These are phyloP conservation scores for Pseudomonodictys pantanalensis DNA, from an alignment of 495 filamentous ascomycete genomes.

Conservation along the genomic window DNA sequence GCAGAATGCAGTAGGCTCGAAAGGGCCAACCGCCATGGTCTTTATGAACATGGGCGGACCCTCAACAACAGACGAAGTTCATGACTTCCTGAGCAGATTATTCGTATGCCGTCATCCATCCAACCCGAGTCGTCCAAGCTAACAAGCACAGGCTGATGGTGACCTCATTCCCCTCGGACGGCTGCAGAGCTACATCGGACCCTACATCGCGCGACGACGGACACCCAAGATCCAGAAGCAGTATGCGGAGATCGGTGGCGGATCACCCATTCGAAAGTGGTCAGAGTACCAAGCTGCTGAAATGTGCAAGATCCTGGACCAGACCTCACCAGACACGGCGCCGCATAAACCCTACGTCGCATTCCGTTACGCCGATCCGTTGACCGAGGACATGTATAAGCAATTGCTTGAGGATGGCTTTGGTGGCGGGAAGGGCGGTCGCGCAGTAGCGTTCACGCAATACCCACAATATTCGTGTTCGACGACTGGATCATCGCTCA, in stretches of 20 bases:
- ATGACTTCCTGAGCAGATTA: slow-evolving; percentile 84
- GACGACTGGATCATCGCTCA: slow-evolving; percentile 92
- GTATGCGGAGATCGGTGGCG: slow-evolving; percentile 92
- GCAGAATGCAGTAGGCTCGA: slow-evolving; percentile 60
- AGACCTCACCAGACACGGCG: slow-evolving; percentile 83
- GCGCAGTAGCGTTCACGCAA: slow-evolving; percentile 96
- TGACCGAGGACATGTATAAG: slow-evolving; percentile 91
- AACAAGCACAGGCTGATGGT: slow-evolving; percentile 65
- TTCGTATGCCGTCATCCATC: slow-evolving; percentile 61
- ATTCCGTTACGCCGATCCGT: slow-evolving; percentile 91
- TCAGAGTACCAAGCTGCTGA: slow-evolving; percentile 87
- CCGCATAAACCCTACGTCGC: slow-evolving; percentile 98
- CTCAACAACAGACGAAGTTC: slow-evolving; percentile 81
- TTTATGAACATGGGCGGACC: slow-evolving; percentile 99
- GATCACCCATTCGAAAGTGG: slow-evolving; percentile 97
- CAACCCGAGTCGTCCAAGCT: slow-evolving; percentile 19
- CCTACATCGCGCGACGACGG: slow-evolving; percentile 76
- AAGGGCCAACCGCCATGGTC: slow-evolving; percentile 88
- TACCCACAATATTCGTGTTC: slow-evolving; percentile 99
- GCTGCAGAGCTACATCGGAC: slow-evolving; percentile 85
- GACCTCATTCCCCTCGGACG: slow-evolving; percentile 96
- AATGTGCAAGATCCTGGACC: slow-evolving; percentile 95
- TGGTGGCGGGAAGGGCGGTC: slow-evolving; percentile 76
- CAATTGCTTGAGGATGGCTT: slow-evolving; percentile 83
- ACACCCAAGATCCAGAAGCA: slow-evolving; percentile 96